A percentile compares a stretch with the other conserved stretches of the same genome.
Evolutionary conservation across 2,329 filamentous ascomycete species (phyloP).

Genomic region (Chaetomiaceae sp.): DNA sequence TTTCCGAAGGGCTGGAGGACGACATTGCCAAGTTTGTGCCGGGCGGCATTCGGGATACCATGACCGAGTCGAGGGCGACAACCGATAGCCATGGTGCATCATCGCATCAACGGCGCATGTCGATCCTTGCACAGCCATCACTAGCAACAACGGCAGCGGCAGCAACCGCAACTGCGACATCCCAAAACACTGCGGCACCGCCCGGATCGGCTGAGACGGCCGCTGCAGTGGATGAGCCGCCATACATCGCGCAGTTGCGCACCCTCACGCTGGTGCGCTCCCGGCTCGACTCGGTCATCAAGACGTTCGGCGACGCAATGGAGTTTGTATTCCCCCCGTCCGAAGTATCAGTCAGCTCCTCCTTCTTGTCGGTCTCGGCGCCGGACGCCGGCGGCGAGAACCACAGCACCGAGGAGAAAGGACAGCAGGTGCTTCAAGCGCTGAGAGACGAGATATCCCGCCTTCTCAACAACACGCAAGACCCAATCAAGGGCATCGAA

Average conservation of each 20-base stretch:
- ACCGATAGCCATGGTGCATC: constrained; percentile 2
- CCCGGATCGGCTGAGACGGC: constrained; percentile 20
- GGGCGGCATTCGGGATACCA: constrained; percentile 38
- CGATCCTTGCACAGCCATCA: constrained; percentile 16
- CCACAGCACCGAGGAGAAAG: constrained; percentile 75
- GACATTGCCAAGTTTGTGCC: constrained; percentile 73
- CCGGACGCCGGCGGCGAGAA: constrained; percentile 64
- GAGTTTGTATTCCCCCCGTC: constrained; percentile 89
- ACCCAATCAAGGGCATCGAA: constrained; percentile 64
- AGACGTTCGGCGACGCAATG: constrained; percentile 92
- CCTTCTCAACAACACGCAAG: constrained; percentile 51
- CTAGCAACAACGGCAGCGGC: not conserved
- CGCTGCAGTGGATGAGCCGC: constrained; percentile 46
- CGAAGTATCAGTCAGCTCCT: constrained; percentile 76
- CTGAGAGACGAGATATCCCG: constrained; percentile 67
- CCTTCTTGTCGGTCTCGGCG: constrained; percentile 84
- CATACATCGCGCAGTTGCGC: constrained; percentile 72
- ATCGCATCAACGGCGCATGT: constrained; percentile 25
- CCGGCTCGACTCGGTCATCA: constrained; percentile 84
- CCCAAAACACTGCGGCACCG: constrained; percentile 12
- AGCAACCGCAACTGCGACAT: not conserved
- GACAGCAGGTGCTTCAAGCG: constrained; percentile 70
- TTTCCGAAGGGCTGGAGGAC: constrained; percentile 66
- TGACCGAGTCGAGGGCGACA: constrained; percentile 23
- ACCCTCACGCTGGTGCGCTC: constrained; percentile 76